phyloP scores from a whole-genome alignment of 2,329 filamentous ascomycete species.

The Xylaria hypoxylon region DNA sequence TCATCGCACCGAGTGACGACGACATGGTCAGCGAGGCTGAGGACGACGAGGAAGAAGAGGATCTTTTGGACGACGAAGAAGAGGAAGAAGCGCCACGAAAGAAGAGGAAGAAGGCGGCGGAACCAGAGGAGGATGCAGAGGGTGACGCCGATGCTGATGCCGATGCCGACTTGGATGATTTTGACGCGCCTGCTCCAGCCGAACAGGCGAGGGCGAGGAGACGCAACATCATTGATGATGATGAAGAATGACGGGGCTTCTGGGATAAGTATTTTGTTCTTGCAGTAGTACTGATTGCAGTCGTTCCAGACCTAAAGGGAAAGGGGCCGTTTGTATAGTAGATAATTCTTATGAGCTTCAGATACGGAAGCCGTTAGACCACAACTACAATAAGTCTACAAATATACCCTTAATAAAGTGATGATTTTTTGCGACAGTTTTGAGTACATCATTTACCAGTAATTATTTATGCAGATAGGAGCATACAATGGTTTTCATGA shows the following conservation, averaged over 20 bases:
- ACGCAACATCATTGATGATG: constrained; percentile 70
- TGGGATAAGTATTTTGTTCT: background rate
- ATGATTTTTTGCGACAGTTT: background rate
- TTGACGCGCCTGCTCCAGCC: constrained; percentile 53
- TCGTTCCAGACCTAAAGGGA: background rate
- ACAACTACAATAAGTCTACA: background rate
- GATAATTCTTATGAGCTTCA: constrained; percentile 5
- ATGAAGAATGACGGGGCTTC: constrained; percentile 56
- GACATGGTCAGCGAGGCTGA: constrained; percentile 68
- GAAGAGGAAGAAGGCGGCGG: constrained; percentile 65
- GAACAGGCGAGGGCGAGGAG: constrained; percentile 60
- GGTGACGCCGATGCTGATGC: constrained; percentile 68
- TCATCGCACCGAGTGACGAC: constrained; percentile 80
- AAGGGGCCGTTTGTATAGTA: constrained; percentile 26
- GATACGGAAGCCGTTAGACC: background rate
- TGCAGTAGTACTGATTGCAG: background rate
- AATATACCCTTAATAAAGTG: constrained; percentile 16
- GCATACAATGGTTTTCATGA: too few relatives aligned
- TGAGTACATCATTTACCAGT: background rate
- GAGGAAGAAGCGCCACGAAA: constrained; percentile 59
- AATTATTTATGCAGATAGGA: too few relatives aligned
- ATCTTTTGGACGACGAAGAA: constrained; percentile 62
- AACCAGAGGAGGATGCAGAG: constrained; percentile 60
- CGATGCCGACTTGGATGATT: constrained; percentile 66
- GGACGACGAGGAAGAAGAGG: constrained; percentile 72